A percentile compares a stretch with the other conserved stretches of the same genome.
Conservation (phyloP, 352 stramenopile species). For the Stephanocyclus meneghinianus region DNA sequence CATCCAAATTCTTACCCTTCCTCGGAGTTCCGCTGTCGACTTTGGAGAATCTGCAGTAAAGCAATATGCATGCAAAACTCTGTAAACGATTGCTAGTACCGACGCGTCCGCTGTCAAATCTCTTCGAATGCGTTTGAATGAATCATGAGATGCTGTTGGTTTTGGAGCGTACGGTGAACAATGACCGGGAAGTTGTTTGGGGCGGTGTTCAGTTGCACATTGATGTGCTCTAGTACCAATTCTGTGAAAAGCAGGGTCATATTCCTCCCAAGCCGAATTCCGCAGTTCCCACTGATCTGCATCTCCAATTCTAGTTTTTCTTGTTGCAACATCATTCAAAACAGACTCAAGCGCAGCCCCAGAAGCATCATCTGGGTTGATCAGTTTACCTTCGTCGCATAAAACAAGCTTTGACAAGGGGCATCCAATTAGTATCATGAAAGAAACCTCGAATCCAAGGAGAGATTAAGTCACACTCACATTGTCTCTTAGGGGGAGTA, state of each 20-base stretch:
- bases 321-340: slow-evolving; percentile 72
- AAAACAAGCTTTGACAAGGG: slow-evolving; percentile 9
- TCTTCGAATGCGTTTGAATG: slow-evolving; percentile 66
- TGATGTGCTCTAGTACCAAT: slow-evolving; percentile 75
- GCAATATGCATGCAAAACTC: slow-evolving; percentile 79
- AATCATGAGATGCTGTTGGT: slow-evolving; percentile 54
- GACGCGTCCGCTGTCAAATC: slow-evolving; percentile 71
- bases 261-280: slow-evolving; percentile 71
- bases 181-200: slow-evolving; percentile 43
- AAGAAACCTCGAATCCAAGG: no score
- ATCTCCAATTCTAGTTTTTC: slow-evolving; percentile 58
- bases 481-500: slow-evolving; percentile 47
- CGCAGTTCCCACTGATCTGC: slow-evolving; percentile 79
- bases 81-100: slow-evolving; percentile 68
- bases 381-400: slow-evolving; percentile 44
- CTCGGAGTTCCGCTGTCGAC: background rate
- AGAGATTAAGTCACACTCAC: background rate
- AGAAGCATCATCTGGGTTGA: slow-evolving; percentile 79
- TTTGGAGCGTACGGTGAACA: slow-evolving; percentile 58
- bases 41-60: background rate
- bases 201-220: slow-evolving; percentile 68
- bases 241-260: slow-evolving; percentile 83
- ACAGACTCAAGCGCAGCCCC: slow-evolving; percentile 73
- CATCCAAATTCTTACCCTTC: slow-evolving; percentile 16
- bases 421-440: no score